A percentile compares a stretch with the other conserved stretches of the same genome.
Evolutionary conservation across 257 asterid genomes (phyloP).

Genomic region (Mentha longifolia): DNA sequence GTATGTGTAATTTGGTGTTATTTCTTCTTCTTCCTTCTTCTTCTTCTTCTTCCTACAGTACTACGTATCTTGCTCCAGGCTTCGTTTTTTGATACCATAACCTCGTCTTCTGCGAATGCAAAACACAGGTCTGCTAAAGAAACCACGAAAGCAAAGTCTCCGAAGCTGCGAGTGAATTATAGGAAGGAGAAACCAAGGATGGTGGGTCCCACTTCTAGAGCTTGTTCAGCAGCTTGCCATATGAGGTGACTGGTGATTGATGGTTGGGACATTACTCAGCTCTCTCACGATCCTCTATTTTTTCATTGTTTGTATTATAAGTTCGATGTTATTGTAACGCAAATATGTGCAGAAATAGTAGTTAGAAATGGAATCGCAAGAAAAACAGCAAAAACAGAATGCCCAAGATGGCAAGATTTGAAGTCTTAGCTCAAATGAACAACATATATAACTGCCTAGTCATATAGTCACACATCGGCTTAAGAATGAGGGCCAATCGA

Average conservation of each 20-base stretch:
- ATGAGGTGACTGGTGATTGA: constrained; percentile 60
- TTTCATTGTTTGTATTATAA: too few relatives aligned
- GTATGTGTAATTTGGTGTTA: constrained; percentile 44
- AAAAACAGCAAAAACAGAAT: too few relatives aligned
- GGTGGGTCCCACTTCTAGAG: constrained; percentile 37
- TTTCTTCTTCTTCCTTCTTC: background rate
- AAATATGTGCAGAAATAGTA: too few relatives aligned
- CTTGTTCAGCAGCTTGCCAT: constrained; percentile 58
- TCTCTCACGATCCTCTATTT: too few relatives aligned
- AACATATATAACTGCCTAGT: too few relatives aligned
- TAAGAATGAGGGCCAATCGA: too few relatives aligned
- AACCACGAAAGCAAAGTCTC: constrained; percentile 78
- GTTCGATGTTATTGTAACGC: too few relatives aligned
- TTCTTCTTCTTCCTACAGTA: too few relatives aligned
- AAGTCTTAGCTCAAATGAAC: background rate
- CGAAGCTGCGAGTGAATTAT: constrained; percentile 58
- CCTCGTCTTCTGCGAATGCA: background rate
- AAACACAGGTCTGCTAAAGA: constrained; percentile 67
- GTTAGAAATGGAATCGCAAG: too few relatives aligned
- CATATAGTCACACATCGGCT: too few relatives aligned
- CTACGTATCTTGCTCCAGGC: background rate
- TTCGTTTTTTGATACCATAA: background rate
- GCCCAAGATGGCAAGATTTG: background rate
- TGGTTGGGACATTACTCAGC: background rate
- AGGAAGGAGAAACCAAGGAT: constrained; percentile 65